Evolutionary conservation across 345 rosid species (phyloP).

Genomic region (Balakata baccata): DNA sequence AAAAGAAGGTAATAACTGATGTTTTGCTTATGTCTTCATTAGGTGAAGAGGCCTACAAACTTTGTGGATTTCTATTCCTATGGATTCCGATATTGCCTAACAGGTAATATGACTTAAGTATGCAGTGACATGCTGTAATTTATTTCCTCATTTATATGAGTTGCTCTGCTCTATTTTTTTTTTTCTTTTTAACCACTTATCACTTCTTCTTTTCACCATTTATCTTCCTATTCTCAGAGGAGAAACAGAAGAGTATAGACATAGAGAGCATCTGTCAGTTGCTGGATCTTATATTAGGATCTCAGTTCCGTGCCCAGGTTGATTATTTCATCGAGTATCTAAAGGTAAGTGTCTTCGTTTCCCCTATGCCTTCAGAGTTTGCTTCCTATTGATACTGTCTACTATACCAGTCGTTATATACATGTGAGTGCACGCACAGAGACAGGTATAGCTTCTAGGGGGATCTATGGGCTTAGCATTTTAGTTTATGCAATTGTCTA

Average conservation of each 20-base stretch:
- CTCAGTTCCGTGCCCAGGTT: constrained; percentile 29
- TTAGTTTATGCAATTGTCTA: neutral
- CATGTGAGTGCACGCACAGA: no score
- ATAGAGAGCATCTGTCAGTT: constrained; percentile 39
- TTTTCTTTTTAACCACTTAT: neutral
- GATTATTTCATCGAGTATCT: constrained; percentile 33
- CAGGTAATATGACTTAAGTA: constrained; percentile 20
- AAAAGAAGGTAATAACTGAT: neutral
- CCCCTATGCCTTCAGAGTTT: neutral
- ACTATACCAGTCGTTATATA: neutral
- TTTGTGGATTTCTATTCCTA: constrained; percentile 35
- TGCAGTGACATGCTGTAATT: neutral
- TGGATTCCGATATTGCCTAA: constrained; percentile 34
- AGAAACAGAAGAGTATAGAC: constrained; percentile 40
- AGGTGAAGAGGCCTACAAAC: constrained; percentile 35
- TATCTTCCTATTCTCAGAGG: constrained; percentile 20
- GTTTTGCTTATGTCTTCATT: neutral
- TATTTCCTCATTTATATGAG: neutral
- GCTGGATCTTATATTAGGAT: constrained; percentile 35
- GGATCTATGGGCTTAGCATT: neutral
- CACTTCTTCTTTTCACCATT: neutral
- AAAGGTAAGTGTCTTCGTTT: constrained; percentile 22
- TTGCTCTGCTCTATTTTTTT: constrained; percentile 1
- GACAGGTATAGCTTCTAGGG: neutral
- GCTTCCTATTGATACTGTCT: neutral